Percentiles rank a stretch among this genome's conserved stretches.
phyloP scores from a whole-genome alignment of 73 alveolate species.

The Paramecium caudatum region DNA sequence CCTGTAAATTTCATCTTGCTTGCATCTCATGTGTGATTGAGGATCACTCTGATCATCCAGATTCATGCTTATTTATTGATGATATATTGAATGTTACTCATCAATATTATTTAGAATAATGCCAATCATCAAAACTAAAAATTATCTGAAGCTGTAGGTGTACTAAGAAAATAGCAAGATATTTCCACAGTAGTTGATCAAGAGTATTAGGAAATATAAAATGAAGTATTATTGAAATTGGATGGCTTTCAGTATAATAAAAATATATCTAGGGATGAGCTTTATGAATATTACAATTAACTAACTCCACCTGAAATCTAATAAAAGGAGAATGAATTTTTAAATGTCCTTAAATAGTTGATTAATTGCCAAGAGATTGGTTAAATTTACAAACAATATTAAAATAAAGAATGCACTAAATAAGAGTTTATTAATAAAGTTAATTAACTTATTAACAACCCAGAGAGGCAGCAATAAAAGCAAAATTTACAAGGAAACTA shows the following conservation, averaged over 20 bases:
- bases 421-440: not conserved
- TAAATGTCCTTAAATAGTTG: not conserved
- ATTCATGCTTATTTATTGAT: slow-evolving; percentile 46
- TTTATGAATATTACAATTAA: not conserved
- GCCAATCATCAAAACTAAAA: not conserved
- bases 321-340: not conserved
- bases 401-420: not conserved
- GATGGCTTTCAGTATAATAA: not conserved
- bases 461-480: not conserved
- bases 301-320: not conserved
- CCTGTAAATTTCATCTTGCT: slow-evolving; percentile 23
- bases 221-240: slow-evolving; percentile 23
- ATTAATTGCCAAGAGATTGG: slow-evolving; percentile 11
- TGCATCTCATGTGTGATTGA: slow-evolving; percentile 47
- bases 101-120: not conserved
- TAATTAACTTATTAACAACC: not conserved
- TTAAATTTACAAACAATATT: not conserved
- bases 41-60: slow-evolving; percentile 59
- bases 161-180: not conserved
- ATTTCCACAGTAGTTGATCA: not conserved
- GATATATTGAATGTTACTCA: slow-evolving; percentile 13
- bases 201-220: not conserved
- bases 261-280: slow-evolving; percentile 9
- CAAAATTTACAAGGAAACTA: not conserved
- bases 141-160: not conserved